Base-by-base conservation (phyloP, 2,329 filamentous ascomycete species). In the Fusarium subtropicale region DNA sequence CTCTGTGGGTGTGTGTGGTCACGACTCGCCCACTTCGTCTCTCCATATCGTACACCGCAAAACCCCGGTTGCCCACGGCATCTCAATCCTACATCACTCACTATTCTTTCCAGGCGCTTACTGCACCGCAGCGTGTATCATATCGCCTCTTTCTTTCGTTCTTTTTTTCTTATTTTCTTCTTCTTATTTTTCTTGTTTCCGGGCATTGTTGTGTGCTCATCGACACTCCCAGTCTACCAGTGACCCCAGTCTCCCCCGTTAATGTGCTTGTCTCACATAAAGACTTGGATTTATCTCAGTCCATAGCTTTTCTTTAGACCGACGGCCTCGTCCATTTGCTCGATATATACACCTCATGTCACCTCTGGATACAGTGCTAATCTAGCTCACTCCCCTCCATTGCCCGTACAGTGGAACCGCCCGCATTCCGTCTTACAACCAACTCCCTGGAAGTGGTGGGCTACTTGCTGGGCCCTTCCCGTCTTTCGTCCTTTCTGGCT, bases 351-450 rank as follows among this genome's bases (percentile, higher is more conserved):
- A 48, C 59, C 55, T 59, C 64, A 50, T 59, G 58, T 59, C 62
- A 57, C 54, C 48, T 47, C 47, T 63, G 28, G 56, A 51, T 63
- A 59, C 58, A 54, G 56, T 64, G 54, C 58, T 53, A 62, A 66
- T 36, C 44, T 52, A 60, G 57, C 68, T 52, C 66, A 68, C 66
- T 61, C 59, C 60, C 60, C 65, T 56, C 57, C 61, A 64, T 56
- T 63, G 45, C 64, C 63, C 57, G 56, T 52, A 56, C 56, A 58
- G 73, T 75, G 71, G 73, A 66, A 54, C 73, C 65, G 57, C 68
- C 69, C 69, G 64, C 71, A 75, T 75, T 75, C 73, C 71, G 60
- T 60, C 58, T 56, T 41, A 59, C 56, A 66, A 69, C 69, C 69
- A 44, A 57, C 66, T 69, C 69, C 61, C 63, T 75, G 68, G 68